Evolutionary conservation across 768 basidiomycete genomes (phyloP).

Genomic region (Peribolospora baueri): DNA sequence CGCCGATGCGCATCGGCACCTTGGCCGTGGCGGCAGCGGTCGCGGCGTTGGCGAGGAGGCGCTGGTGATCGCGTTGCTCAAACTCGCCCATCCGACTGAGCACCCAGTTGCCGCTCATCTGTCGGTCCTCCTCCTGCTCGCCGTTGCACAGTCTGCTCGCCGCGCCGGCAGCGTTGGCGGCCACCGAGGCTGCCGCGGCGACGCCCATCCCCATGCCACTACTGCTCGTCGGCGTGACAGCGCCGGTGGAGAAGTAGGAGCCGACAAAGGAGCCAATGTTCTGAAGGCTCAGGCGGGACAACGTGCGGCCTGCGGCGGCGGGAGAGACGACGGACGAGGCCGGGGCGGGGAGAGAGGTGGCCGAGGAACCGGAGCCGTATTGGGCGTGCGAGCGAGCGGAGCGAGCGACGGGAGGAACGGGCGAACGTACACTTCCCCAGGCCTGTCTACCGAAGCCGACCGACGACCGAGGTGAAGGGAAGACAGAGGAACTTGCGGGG

Average conservation of each 20-base stretch:
- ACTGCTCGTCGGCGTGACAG: too few relatives aligned
- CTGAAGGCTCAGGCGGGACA: not conserved
- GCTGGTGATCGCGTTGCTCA: too few relatives aligned
- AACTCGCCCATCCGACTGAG: too few relatives aligned
- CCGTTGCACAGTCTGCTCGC: too few relatives aligned
- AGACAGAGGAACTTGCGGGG: not conserved
- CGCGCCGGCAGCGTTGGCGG: too few relatives aligned
- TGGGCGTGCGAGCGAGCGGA: not conserved
- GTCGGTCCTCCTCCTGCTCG: too few relatives aligned
- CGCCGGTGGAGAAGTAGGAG: not conserved
- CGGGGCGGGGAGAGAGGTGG: slow-evolving; percentile 1
- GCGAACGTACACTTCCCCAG: not conserved
- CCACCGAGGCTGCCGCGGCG: too few relatives aligned
- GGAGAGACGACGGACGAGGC: slow-evolving; percentile 2
- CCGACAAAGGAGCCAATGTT: not conserved
- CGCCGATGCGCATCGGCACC: too few relatives aligned
- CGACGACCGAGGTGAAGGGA: not conserved
- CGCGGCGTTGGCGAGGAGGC: too few relatives aligned
- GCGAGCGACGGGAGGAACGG: not conserved
- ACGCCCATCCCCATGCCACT: too few relatives aligned
- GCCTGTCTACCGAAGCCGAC: not conserved
- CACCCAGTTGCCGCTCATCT: too few relatives aligned
- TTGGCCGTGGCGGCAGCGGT: too few relatives aligned
- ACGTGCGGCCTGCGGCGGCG: slow-evolving; percentile 1
- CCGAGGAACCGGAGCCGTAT: not conserved